phyloP scores from a whole-genome alignment of 176 grass and related monocot genomes.

The Carex littledalei region DNA sequence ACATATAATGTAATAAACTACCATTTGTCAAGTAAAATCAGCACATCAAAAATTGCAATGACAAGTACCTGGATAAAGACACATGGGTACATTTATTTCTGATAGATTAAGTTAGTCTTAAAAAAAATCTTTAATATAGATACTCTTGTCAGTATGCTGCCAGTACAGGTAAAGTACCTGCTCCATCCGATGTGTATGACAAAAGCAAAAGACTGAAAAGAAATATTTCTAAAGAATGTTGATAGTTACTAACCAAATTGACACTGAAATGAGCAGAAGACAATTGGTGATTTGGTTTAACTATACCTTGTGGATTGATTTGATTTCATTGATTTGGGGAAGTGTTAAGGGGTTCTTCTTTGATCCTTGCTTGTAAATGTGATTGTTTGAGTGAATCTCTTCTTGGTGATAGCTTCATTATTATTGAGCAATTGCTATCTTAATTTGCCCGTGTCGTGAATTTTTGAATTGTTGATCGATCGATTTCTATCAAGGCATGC shows the following conservation, averaged over 20 bases:
- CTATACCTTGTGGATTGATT: too few relatives aligned
- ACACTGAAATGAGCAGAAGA: constrained; percentile 32
- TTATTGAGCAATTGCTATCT: too few relatives aligned
- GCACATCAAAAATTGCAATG: background rate
- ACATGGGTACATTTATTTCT: background rate
- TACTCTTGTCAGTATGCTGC: background rate
- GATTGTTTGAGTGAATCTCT: too few relatives aligned
- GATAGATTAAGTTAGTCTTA: background rate
- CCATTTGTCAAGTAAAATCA: background rate
- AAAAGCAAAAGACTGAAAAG: background rate
- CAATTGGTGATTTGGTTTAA: background rate
- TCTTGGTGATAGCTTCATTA: too few relatives aligned
- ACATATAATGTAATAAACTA: background rate
- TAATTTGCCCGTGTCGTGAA: too few relatives aligned
- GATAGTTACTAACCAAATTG: constrained; percentile 38
- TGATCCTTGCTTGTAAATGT: too few relatives aligned
- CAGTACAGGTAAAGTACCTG: background rate
- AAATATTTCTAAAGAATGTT: background rate
- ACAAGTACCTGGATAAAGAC: background rate
- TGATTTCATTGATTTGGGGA: too few relatives aligned
- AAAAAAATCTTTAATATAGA: background rate
- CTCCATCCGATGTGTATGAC: background rate
- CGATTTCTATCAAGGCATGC: too few relatives aligned
- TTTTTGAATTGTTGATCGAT: too few relatives aligned
- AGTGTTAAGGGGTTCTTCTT: too few relatives aligned